Base-by-base conservation (phyloP, 257 asterid genomes). In the Forsythia suspensa region DNA sequence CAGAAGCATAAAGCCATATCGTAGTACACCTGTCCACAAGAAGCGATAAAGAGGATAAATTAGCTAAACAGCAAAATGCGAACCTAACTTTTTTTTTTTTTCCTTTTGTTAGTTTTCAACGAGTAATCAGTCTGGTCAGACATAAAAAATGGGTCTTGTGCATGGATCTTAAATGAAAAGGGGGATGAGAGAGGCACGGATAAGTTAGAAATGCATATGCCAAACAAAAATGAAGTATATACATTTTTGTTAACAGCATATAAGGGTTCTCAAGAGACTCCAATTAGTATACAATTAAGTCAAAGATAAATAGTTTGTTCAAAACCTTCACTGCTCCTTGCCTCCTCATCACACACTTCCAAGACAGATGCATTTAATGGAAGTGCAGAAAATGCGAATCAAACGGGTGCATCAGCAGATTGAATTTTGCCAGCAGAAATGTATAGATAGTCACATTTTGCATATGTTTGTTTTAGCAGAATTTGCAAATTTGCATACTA, bases 1-100 rank as follows among this genome's bases (percentile, higher is more conserved):
- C 74, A 89, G 83, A 76, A 89, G 90, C 94, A 89, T 89, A 77
- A 89, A 89, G 61, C 94, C 94, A 44, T 89, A 89, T 48, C 94
- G 42, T 89, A 89, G 88, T 89, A 89, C 72, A 89, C 94, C 94
- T 89, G 86, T 71, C 73, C 80, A 61, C 76, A 72, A 38, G 16
- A 57, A 48, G 44, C 15, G 10, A 67, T 0, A 21, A 67, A 65
- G 34, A 46, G 16, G 5, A 4, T n/a, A 44, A 44, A n/a, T 13
- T 29, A 63, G 39, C 70, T 29, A 21, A n/a, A 24, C 7, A 29
- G 40, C 38, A 18, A 63, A 63, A 57, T 57, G 66, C n/a, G 29
- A 57, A 55, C 3, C 9, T 18, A 18, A 0, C 46, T 6, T 3
- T 55, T 16, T 52, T 52, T 15, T 18, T 55, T 41, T 4, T 41